Conservation (phyloP, 192 early-diverging fungal species). For the Podila epigama region DNA sequence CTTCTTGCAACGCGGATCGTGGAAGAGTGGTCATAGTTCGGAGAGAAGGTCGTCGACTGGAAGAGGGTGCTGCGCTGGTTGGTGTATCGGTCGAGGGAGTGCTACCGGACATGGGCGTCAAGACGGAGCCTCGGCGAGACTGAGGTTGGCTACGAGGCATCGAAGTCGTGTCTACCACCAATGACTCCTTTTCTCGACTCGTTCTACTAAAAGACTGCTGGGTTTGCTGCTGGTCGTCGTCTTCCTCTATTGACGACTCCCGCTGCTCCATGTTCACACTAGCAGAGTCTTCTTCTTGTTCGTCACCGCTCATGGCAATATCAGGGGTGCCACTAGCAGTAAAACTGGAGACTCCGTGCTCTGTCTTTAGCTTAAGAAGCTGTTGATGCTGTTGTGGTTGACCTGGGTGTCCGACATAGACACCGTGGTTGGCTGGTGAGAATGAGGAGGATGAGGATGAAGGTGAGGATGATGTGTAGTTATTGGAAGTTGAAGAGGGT, state of each 20-base stretch:
- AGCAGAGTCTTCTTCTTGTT: not conserved
- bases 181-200: not conserved
- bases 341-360: constrained; percentile 7
- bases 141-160: not conserved
- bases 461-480: not conserved
- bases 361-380: constrained; percentile 24
- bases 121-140: not conserved
- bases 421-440: not conserved
- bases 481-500: not conserved
- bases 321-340: constrained; percentile 7
- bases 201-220: not conserved
- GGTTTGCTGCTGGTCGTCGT: not conserved
- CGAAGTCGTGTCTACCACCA: constrained; percentile 39
- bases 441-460: not conserved
- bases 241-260: not conserved
- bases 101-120: constrained; percentile 2
- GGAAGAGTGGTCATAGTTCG: constrained; percentile 26
- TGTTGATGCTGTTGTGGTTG: constrained; percentile 42
- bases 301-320: constrained; percentile 24
- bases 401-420: too few species aligned
- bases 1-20: constrained; percentile 26
- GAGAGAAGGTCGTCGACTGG: constrained; percentile 18
- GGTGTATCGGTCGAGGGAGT: constrained; percentile 16
- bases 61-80: constrained; percentile 11
- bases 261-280: not conserved